Percentiles rank a stretch among this genome's conserved stretches.
These are phyloP conservation scores for Avena eriantha DNA, from an alignment of 176 grass and related monocot genomes.

Conservation along the genomic window DNA sequence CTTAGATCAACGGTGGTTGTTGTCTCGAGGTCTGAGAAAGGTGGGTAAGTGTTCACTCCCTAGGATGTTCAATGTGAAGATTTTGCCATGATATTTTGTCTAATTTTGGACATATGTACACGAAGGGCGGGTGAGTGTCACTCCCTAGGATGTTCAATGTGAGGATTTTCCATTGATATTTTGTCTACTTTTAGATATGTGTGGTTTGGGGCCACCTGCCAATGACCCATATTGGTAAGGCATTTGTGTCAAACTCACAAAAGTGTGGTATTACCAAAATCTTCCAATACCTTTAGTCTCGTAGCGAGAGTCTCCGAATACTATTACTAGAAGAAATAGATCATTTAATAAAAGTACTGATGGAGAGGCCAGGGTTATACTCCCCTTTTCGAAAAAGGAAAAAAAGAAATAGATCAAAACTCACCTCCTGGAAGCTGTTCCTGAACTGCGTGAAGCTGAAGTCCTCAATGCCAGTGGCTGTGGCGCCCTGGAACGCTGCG, in stretches of 20 bases:
- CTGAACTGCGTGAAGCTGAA: slow-evolving; percentile 71
- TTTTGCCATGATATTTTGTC: background rate
- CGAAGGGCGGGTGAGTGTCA: background rate
- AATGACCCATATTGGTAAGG: background rate
- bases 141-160: background rate
- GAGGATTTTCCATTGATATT: background rate
- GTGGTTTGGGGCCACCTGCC: background rate
- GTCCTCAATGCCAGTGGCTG: slow-evolving; percentile 30
- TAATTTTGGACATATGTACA: background rate
- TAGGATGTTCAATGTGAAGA: background rate
- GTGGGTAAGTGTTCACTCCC: background rate
- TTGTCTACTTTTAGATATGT: background rate
- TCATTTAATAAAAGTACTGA: background rate
- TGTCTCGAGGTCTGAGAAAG: no score
- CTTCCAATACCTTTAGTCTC: background rate
- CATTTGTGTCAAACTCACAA: background rate
- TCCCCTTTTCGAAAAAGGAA: no score
- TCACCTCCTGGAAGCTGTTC: slow-evolving; percentile 69
- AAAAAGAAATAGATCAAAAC: background rate
- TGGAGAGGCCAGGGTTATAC: no score
- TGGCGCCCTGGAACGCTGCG: slow-evolving; percentile 12
- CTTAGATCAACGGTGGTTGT: background rate
- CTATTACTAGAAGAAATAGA: background rate
- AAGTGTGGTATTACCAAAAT: background rate
- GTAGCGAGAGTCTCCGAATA: background rate